phyloP scores from a whole-genome alignment of 2,329 filamentous ascomycete species.

The Stagonosporopsis vannaccii region DNA sequence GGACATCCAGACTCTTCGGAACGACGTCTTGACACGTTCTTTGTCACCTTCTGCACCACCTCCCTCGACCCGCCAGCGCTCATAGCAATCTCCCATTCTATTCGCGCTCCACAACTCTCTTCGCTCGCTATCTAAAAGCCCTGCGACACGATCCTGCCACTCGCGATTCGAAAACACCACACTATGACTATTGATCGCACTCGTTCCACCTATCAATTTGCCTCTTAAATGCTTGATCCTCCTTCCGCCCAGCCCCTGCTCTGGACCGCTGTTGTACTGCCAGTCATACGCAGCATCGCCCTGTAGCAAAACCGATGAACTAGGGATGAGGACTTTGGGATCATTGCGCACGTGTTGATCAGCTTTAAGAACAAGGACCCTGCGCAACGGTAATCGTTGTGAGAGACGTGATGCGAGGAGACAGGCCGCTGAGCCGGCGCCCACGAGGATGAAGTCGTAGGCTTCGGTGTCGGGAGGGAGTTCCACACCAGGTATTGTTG shows the following conservation, averaged over 20 bases:
- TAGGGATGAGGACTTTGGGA: conserved; percentile 25
- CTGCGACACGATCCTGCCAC: conserved; percentile 28
- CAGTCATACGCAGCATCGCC: conserved; percentile 22
- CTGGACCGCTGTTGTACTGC: conserved; percentile 9
- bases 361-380: conserved; percentile 26
- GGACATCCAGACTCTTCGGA: conserved; percentile 21
- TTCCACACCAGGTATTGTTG: not conserved
- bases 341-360: conserved; percentile 26
- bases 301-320: conserved; percentile 15
- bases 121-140: conserved; percentile 18
- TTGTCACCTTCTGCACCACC: not conserved
- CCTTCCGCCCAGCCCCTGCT: conserved; percentile 23
- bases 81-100: conserved; percentile 25
- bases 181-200: conserved; percentile 32
- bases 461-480: not conserved
- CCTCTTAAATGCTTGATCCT: conserved; percentile 28
- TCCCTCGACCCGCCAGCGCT: conserved; percentile 20
- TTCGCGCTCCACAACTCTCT: conserved; percentile 20
- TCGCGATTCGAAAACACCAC: conserved; percentile 28
- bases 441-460: conserved; percentile 28
- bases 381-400: conserved; percentile 18
- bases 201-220: conserved; percentile 27
- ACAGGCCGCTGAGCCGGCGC: conserved; percentile 28
- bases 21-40: conserved; percentile 24
- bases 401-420: conserved; percentile 29